Conservation (phyloP, 495 filamentous ascomycete genomes). For the Penicillium herquei region DNA sequence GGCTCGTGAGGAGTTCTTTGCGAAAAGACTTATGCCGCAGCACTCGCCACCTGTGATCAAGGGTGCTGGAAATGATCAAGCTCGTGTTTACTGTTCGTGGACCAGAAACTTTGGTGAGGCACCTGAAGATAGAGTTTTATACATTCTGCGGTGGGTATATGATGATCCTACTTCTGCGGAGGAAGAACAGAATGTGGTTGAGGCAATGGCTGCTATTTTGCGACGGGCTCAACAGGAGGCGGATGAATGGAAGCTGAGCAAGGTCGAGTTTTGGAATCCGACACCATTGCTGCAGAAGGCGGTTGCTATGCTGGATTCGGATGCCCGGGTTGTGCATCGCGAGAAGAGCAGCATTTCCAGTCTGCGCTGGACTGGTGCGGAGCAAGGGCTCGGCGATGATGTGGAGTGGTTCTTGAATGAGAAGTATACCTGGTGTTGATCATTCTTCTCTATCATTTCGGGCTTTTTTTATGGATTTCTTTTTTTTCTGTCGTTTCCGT, state of each 20-base stretch:
- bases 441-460: constrained; percentile 1
- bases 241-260: constrained; percentile 55
- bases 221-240: constrained; percentile 55
- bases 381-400: constrained; percentile 46
- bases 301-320: constrained; percentile 51
- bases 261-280: constrained; percentile 67
- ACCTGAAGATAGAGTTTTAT: constrained; percentile 63
- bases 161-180: constrained; percentile 49
- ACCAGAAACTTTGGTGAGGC: constrained; percentile 64
- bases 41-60: constrained; percentile 54
- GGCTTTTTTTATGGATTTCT: constrained; percentile 6
- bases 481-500: constrained; percentile 1
- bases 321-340: constrained; percentile 52
- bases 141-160: constrained; percentile 76
- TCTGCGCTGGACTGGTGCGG: constrained; percentile 60
- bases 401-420: constrained; percentile 88
- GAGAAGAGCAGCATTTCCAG: constrained; percentile 63
- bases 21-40: constrained; percentile 44
- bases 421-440: constrained; percentile 91
- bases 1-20: constrained; percentile 81
- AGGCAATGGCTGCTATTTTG: constrained; percentile 52
- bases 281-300: constrained; percentile 55
- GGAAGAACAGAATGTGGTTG: constrained; percentile 34
- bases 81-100: constrained; percentile 77
- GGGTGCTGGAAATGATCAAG: constrained; percentile 61